Evolutionary conservation across 345 rosid genomes (phyloP), one percentile per base, ranked within the genome.

Genomic region (Gossypium raimondii): DNA sequence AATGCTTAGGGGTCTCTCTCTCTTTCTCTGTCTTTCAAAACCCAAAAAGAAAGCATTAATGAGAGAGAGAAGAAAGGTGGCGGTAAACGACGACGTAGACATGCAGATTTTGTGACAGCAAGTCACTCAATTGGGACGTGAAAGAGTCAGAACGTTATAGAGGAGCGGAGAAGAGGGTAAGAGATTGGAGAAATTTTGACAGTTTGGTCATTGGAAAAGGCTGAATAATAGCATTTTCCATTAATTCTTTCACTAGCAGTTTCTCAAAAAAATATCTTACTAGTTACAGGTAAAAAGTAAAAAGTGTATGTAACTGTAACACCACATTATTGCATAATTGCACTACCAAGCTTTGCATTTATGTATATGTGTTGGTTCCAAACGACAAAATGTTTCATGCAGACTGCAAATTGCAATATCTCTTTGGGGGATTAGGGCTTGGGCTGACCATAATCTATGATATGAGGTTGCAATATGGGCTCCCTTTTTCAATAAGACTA

Each of bases 171-270:
- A 20, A 27, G 55, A 9, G 3, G 2, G 11, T 77, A 72, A 65
- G 64, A 76, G 58, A 77, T 50, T 29, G 76, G 62, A 64, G 76
- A 58, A 24, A 74, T 68, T 72, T 67, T 79, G 82, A 79, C 85
- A 81, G 88, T 76, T 79, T 76, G 67, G 79, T 77, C 81, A 81
- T 78, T 53, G 85, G 82, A 76, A 85, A 85, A 66, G 77, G 80
- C 79, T 77, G 84, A 81, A 77, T 77, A 77, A 72, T 67, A 80
- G 75, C 58, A 1, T 17, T 60, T 64, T 69, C 11, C 3, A 59
- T 10, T 47, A 60, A 17, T 43, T 24, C 45, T 34, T 34, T 41
- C 1, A 47, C 5, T 61, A 9, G 7, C 53, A 27, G 65, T 61
- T 48, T 11, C 52, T 48, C 9, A 51, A 67, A 2, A 11, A 67